Conservation (phyloP, 768 basidiomycete species). For the Lanmaoa pseudosensibilis region DNA sequence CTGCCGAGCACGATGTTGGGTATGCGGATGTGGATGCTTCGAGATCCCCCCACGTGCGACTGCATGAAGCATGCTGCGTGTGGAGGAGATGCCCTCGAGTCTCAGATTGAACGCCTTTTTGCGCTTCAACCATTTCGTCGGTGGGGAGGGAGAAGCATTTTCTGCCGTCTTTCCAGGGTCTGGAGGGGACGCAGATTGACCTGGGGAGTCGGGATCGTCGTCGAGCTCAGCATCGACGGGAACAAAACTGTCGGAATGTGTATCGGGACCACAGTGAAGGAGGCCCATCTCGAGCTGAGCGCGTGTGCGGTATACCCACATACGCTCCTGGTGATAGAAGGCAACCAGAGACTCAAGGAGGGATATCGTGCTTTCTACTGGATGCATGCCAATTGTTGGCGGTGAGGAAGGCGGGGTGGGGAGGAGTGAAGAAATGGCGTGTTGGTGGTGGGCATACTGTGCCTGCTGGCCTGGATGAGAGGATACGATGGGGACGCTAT, state of each 20-base stretch:
- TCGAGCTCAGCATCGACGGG: conserved; percentile 13
- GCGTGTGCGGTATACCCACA: conserved; percentile 69
- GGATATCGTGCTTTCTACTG: conserved; percentile 49
- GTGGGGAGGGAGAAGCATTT: conserved; percentile 27
- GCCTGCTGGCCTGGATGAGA: conserved; percentile 23
- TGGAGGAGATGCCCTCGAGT: conserved; percentile 43
- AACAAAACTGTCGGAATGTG: conserved; percentile 3
- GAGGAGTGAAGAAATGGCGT: conserved; percentile 34
- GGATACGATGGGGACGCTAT: conserved; percentile 20
- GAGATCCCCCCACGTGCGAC: conserved; percentile 25
- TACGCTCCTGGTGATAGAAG: conserved; percentile 70
- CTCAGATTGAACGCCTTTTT: conserved; percentile 59
- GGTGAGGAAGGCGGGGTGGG: conserved; percentile 37
- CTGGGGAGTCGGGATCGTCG: conserved; percentile 23
- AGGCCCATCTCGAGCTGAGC: conserved; percentile 55
- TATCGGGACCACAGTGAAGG: conserved; percentile 18
- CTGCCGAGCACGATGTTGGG: conserved; percentile 31
- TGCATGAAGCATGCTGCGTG: conserved; percentile 20
- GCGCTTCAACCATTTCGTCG: conserved; percentile 50
- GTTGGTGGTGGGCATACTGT: conserved; percentile 24
- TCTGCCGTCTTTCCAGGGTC: conserved; percentile 33
- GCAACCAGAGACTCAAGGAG: conserved; percentile 64
- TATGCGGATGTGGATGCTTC: conserved; percentile 27
- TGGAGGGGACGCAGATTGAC: conserved; percentile 22
- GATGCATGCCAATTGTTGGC: conserved; percentile 30